Percentiles rank a stretch among this genome's conserved stretches.
These are phyloP conservation scores for Candida arabinofermentans DNA, from an alignment of 805 yeast species.

Conservation along the genomic window DNA sequence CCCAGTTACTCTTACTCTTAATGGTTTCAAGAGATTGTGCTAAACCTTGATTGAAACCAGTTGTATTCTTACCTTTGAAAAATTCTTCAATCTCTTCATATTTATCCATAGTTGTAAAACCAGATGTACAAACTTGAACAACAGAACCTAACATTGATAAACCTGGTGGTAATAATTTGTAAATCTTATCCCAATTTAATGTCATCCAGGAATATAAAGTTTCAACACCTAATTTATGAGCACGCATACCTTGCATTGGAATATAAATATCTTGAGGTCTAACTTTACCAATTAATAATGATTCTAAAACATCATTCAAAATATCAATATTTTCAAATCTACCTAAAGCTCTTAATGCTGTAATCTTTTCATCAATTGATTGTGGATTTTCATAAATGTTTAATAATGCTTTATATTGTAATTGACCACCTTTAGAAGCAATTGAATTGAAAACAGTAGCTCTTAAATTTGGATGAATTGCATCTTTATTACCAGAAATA, in stretches of 20 bases:
- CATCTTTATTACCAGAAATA: conserved; percentile 23
- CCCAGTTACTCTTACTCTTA: conserved; percentile 51
- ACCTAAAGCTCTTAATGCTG: conserved; percentile 54
- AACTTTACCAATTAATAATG: conserved; percentile 65
- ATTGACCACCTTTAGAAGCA: conserved; percentile 35
- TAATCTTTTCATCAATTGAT: conserved; percentile 54
- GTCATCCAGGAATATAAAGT: conserved; percentile 70
- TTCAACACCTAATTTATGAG: conserved; percentile 60
- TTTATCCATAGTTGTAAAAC: conserved; percentile 37
- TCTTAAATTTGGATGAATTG: conserved; percentile 45
- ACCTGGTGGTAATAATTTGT: conserved; percentile 72
- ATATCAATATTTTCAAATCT: conserved; percentile 36
- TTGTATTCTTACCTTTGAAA: conserved; percentile 45
- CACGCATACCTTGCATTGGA: conserved; percentile 72
- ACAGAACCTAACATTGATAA: conserved; percentile 76
- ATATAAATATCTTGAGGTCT: conserved; percentile 45
- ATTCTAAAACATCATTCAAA: conserved; percentile 35
- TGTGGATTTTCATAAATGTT: conserved; percentile 47
- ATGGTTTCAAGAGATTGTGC: conserved; percentile 57
- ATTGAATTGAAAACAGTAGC: conserved; percentile 41
- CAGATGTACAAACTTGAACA: conserved; percentile 52
- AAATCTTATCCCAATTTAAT: conserved; percentile 66
- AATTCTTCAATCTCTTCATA: conserved; percentile 41
- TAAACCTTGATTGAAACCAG: conserved; percentile 56
- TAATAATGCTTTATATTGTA: conserved; percentile 39